phyloP scores from a whole-genome alignment of 2,329 filamentous ascomycete species.

The Periconia sp. region DNA sequence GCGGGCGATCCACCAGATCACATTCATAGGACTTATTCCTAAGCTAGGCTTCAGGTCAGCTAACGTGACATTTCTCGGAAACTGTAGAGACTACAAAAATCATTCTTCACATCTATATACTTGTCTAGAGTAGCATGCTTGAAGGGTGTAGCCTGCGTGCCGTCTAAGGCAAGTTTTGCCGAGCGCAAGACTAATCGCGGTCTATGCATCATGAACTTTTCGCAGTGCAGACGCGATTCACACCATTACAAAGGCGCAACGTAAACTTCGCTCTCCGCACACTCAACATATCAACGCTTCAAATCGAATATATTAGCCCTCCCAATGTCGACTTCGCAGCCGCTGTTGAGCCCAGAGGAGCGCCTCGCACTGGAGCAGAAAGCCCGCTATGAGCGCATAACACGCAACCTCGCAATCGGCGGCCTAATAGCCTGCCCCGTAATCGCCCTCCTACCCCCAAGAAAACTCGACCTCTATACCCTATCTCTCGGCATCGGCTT shows the following conservation, averaged over 20 bases:
- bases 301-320: conserved; percentile 1
- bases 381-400: conserved; percentile 34
- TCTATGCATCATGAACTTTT: conserved; percentile 41
- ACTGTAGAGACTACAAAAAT: background rate
- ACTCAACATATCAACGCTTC: background rate
- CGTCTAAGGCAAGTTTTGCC: conserved; percentile 29
- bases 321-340: conserved; percentile 32
- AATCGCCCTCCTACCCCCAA: conserved; percentile 63
- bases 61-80: too few relatives aligned
- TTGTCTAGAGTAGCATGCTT: too few relatives aligned
- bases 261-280: conserved; percentile 2
- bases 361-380: conserved; percentile 40
- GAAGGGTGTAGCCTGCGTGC: background rate
- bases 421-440: conserved; percentile 60
- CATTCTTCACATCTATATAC: too few relatives aligned
- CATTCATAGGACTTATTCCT: too few relatives aligned
- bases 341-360: conserved; percentile 40
- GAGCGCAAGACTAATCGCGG: conserved; percentile 17
- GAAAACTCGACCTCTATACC: conserved; percentile 68
- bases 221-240: conserved; percentile 7
- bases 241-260: conserved; percentile 6
- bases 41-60: too few relatives aligned
- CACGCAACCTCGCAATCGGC: conserved; percentile 56
- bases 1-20: too few relatives aligned
- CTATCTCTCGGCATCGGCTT: conserved; percentile 58